phyloP scores from a whole-genome alignment of 1,139 yeast species.

The Debaryomyces sp. region DNA sequence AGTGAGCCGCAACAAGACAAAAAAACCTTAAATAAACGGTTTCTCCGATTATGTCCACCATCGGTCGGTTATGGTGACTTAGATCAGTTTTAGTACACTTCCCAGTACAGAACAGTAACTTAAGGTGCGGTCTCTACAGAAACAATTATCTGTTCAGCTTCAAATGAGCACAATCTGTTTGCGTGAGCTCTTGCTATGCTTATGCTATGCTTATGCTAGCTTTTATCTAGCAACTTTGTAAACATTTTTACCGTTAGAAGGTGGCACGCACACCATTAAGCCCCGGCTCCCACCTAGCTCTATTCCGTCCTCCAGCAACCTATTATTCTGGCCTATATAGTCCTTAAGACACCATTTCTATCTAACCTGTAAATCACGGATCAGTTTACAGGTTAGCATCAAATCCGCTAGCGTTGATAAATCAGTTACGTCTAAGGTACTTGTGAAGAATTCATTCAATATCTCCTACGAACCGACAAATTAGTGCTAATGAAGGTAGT shows the following conservation, averaged over 20 bases:
- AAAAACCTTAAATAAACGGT: not conserved
- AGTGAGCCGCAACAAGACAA: not conserved
- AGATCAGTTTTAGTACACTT: no score
- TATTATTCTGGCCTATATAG: not conserved
- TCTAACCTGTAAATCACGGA: not conserved
- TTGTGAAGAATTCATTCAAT: not conserved
- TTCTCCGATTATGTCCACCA: no score
- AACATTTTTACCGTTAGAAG: no score
- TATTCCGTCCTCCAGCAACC: not conserved
- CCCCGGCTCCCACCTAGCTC: not conserved
- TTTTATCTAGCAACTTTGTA: no score
- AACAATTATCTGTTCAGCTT: no score
- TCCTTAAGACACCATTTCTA: not conserved
- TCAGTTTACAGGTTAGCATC: not conserved
- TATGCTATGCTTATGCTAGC: no score
- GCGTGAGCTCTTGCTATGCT: no score
- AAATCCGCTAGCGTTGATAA: not conserved
- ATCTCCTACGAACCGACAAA: not conserved
- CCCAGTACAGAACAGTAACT: no score
- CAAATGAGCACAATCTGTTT: no score
- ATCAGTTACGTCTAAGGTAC: not conserved
- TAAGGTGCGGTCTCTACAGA: no score
- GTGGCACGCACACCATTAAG: no score
- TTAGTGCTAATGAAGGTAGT: constrained; percentile 47
- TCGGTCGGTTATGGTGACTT: no score